These are phyloP conservation scores for Boletus speciosus DNA, from an alignment of 768 basidiomycete species.

Conservation along the genomic window DNA sequence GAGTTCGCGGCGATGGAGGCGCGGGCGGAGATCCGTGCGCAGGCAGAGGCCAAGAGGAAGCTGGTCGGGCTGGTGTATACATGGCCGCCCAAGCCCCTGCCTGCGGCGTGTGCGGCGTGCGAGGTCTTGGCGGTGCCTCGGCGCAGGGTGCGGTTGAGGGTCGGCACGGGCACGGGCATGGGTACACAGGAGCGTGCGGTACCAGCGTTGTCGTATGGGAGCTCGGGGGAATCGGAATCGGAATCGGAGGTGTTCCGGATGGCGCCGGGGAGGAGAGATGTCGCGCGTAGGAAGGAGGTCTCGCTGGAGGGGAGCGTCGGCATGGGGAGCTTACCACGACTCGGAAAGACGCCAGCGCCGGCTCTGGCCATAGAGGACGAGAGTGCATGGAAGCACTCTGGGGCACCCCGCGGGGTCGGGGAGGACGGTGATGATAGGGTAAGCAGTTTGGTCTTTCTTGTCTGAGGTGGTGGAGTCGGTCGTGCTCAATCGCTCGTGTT, in stretches of 20 bases:
- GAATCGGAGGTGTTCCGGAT: slow-evolving; percentile 5
- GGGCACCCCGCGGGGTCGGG: neutral
- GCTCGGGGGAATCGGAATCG: slow-evolving; percentile 11
- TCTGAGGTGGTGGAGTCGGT: too few relatives aligned
- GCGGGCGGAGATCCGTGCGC: neutral
- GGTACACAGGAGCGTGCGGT: neutral
- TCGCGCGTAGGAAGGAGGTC: neutral
- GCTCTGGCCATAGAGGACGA: neutral
- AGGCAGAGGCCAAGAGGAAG: neutral
- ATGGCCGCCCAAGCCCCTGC: slow-evolving; percentile 24
- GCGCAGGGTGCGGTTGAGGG: neutral
- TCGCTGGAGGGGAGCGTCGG: slow-evolving; percentile 4
- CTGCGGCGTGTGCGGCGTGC: slow-evolving; percentile 4
- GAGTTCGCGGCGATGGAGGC: slow-evolving; percentile 10
- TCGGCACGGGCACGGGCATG: neutral
- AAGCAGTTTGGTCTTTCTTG: neutral
- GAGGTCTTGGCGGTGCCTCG: neutral
- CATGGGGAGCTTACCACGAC: slow-evolving; percentile 1
- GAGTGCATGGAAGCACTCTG: neutral
- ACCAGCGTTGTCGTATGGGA: slow-evolving; percentile 10
- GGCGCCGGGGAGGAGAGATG: neutral
- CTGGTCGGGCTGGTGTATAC: slow-evolving; percentile 9
- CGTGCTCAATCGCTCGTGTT: neutral
- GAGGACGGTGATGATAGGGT: neutral
- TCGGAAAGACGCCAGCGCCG: neutral